These are phyloP conservation scores for Aaosphaeria pasadenensis DNA, from an alignment of 2,329 filamentous ascomycete species.

Conservation along the genomic window DNA sequence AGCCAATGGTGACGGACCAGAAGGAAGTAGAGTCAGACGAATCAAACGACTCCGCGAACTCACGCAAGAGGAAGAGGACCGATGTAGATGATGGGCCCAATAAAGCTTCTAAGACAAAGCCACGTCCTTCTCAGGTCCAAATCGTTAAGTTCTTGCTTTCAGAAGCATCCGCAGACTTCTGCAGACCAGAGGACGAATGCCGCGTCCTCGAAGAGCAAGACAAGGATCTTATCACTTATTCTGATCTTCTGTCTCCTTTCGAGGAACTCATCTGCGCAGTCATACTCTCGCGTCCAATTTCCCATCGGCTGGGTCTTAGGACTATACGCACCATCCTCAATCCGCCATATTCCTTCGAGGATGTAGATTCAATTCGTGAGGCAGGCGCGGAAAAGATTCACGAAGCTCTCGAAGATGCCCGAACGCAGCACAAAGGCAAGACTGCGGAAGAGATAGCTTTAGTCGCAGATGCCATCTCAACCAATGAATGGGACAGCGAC, in stretches of 20 bases:
- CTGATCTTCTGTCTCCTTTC: constrained; percentile 37
- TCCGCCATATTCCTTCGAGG: constrained; percentile 39
- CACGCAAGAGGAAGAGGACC: not conserved
- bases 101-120: not conserved
- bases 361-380: constrained; percentile 29
- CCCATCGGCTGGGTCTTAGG: constrained; percentile 43
- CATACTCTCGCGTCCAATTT: constrained; percentile 44
- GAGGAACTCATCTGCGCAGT: constrained; percentile 46
- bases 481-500: constrained; percentile 15
- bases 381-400: constrained; percentile 37
- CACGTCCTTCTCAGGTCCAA: constrained; percentile 13
- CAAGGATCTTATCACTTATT: constrained; percentile 27
- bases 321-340: constrained; percentile 46
- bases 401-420: constrained; percentile 41
- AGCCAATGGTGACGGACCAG: no score
- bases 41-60: not conserved
- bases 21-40: not conserved
- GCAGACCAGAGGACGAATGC: constrained; percentile 32
- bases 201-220: constrained; percentile 20
- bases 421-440: constrained; percentile 47
- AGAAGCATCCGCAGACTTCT: constrained; percentile 21
- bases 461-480: constrained; percentile 28
- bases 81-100: not conserved
- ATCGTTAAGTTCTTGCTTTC: constrained; percentile 34
- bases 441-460: constrained; percentile 40